Evolutionary conservation across 164 flowering plant species (phyloP).

Genomic region (Berberis thunbergii): DNA sequence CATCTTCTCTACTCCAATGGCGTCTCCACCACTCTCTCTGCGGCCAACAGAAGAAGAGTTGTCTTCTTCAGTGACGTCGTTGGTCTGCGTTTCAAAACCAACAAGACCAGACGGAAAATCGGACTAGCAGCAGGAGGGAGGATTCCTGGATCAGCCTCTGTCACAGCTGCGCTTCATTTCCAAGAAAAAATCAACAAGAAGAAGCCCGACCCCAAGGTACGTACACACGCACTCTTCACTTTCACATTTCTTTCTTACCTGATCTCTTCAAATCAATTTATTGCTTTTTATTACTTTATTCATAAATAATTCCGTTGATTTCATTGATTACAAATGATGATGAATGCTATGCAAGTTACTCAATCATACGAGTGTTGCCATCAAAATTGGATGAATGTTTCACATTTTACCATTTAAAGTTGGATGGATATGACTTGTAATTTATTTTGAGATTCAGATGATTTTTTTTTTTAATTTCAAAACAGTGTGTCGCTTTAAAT

Average conservation of each 20-base stretch:
- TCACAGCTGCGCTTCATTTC: constrained; percentile 46
- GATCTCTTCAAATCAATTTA: background rate
- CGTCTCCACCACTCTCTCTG: constrained; percentile 4
- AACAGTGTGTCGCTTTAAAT: no score
- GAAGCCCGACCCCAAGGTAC: background rate
- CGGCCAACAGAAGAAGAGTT: constrained; percentile 14
- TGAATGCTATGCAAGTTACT: background rate
- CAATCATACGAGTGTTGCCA: background rate
- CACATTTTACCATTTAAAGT: background rate
- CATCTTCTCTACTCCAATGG: constrained; percentile 27
- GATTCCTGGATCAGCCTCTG: constrained; percentile 10
- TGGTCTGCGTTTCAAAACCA: constrained; percentile 31
- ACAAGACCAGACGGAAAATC: constrained; percentile 23
- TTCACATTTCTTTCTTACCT: background rate
- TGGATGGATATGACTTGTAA: background rate
- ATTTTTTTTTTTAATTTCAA: background rate
- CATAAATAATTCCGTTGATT: background rate
- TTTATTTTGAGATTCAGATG: background rate
- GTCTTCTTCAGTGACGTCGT: constrained; percentile 39
- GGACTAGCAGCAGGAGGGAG: constrained; percentile 9
- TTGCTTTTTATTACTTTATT: background rate
- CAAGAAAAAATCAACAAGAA: constrained; percentile 13
- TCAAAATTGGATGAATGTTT: no score
- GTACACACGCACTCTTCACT: background rate
- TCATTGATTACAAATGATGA: background rate